A percentile compares a stretch with the other conserved stretches of the same genome.
Evolutionary conservation across 495 filamentous ascomycete species (phyloP).

Genomic region (Parachaetomium inaequale): DNA sequence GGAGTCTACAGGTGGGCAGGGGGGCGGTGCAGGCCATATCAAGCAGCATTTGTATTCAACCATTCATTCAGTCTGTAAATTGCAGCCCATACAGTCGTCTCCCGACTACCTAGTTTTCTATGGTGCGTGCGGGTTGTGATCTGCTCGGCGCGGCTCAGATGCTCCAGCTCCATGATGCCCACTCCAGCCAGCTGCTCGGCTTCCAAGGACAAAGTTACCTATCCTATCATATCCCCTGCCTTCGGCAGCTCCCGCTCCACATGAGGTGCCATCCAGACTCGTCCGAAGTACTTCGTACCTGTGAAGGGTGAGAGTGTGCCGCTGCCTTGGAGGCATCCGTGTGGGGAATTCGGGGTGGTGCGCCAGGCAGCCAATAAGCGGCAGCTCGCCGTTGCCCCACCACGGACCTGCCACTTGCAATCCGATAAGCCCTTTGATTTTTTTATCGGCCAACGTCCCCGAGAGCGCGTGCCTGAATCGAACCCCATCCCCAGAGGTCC

Average conservation of each 20-base stretch:
- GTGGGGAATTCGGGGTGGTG: background rate
- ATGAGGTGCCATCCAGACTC: too few relatives aligned
- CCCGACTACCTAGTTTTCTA: background rate
- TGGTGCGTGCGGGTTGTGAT: background rate
- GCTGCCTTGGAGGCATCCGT: too few relatives aligned
- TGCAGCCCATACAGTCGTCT: background rate
- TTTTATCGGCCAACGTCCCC: slow-evolving; percentile 19
- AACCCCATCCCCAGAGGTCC: background rate
- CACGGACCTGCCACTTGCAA: slow-evolving; percentile 16
- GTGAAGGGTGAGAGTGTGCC: too few relatives aligned
- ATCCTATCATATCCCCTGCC: background rate
- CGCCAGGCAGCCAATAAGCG: background rate
- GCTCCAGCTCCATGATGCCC: too few relatives aligned
- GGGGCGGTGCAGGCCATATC: background rate
- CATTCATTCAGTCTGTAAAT: background rate
- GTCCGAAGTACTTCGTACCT: too few relatives aligned
- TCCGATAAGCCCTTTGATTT: slow-evolving; percentile 29
- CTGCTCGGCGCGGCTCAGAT: background rate
- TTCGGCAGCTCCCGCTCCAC: slow-evolving; percentile 13
- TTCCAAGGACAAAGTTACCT: too few relatives aligned
- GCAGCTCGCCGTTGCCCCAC: slow-evolving; percentile 8
- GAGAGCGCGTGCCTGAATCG: slow-evolving; percentile 3
- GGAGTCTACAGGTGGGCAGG: slow-evolving; percentile 18
- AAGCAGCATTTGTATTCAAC: background rate
- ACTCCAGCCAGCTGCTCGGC: too few relatives aligned